Conservation (phyloP, 1,284 basidiomycete genomes). For the Sanguinoderma infundibulare region DNA sequence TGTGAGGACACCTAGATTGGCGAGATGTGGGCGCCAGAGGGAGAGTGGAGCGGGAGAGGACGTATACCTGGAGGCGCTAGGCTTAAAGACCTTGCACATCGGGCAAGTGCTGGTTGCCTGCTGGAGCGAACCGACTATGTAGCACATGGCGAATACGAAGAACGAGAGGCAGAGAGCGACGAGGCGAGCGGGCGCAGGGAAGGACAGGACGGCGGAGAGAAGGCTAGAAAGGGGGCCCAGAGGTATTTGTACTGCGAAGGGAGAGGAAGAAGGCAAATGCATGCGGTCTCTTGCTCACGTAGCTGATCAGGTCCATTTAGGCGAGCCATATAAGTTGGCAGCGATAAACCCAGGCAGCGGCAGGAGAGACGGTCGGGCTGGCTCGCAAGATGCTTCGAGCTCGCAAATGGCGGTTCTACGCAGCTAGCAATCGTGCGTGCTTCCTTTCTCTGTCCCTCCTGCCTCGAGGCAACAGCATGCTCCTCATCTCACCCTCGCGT, state of each 20-base stretch:
- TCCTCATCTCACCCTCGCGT: slow-evolving; percentile 16
- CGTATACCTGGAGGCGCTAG: slow-evolving; percentile 54
- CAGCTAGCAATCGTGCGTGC: slow-evolving; percentile 28
- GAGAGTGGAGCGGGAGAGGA: slow-evolving; percentile 19
- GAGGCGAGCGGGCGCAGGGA: slow-evolving; percentile 32
- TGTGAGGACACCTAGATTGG: slow-evolving; percentile 68
- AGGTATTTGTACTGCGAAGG: slow-evolving; percentile 50
- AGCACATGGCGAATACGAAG: slow-evolving; percentile 62
- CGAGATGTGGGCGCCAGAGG: slow-evolving; percentile 25
- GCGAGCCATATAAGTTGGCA: slow-evolving; percentile 36
- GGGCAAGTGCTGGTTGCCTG: slow-evolving; percentile 69
- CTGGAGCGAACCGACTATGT: slow-evolving; percentile 66
- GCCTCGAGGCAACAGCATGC: slow-evolving; percentile 41
- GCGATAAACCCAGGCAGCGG: slow-evolving; percentile 31
- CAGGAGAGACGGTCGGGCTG: slow-evolving; percentile 25
- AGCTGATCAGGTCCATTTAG: slow-evolving; percentile 49
- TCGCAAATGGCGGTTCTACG: slow-evolving; percentile 32
- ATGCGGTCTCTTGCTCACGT: slow-evolving; percentile 51
- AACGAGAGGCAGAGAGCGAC: slow-evolving; percentile 24
- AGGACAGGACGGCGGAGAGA: slow-evolving; percentile 32
- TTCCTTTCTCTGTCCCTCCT: slow-evolving; percentile 37
- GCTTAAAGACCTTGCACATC: slow-evolving; percentile 83
- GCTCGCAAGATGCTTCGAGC: slow-evolving; percentile 26
- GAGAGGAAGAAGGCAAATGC: slow-evolving; percentile 46
- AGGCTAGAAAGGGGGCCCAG: slow-evolving; percentile 45